Evolutionary conservation across 805 yeast species (phyloP).

Genomic region (Starmerella bombi): DNA sequence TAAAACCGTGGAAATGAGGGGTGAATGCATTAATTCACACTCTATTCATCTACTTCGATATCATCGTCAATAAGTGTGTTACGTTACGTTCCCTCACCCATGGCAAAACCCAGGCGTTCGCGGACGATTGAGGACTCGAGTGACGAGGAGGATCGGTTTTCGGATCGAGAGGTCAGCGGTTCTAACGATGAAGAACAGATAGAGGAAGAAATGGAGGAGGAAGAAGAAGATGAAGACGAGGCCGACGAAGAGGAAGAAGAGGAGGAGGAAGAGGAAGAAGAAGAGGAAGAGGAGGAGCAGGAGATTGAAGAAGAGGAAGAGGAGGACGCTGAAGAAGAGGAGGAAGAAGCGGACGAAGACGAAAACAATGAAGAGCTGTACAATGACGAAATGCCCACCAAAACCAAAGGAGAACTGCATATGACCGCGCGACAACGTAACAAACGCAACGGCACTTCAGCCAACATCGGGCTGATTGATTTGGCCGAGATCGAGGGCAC

Average conservation of each 20-base stretch:
- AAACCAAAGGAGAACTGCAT: slow-evolving; percentile 19
- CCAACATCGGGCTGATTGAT: slow-evolving; percentile 17
- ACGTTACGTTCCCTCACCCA: too few relatives aligned
- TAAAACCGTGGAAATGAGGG: too few relatives aligned
- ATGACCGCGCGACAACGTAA: slow-evolving; percentile 33
- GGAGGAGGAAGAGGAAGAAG: slow-evolving; percentile 17
- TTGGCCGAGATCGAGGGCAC: slow-evolving; percentile 26
- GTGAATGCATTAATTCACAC: too few relatives aligned
- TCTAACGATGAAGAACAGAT: slow-evolving; percentile 1
- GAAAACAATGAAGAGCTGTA: slow-evolving; percentile 19
- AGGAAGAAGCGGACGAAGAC: slow-evolving; percentile 18
- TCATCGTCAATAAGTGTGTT: too few relatives aligned
- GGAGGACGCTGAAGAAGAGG: slow-evolving; percentile 19
- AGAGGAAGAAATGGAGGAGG: slow-evolving; percentile 20
- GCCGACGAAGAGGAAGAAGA: slow-evolving; percentile 20
- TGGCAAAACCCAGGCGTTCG: slow-evolving; percentile 20
- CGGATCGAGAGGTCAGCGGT: slow-evolving; percentile 1
- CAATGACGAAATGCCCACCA: slow-evolving; percentile 11
- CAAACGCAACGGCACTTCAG: slow-evolving; percentile 18
- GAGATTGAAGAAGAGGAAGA: slow-evolving; percentile 19
- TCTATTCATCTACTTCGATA: too few relatives aligned
- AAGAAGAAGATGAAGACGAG: slow-evolving; percentile 18
- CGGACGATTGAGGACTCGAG: slow-evolving; percentile 15
- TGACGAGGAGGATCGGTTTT: slow-evolving; percentile 10
- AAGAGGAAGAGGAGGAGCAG: slow-evolving; percentile 18